Evolutionary conservation across 495 filamentous ascomycete genomes (phyloP).

Genomic region (Talaromyces liani): DNA sequence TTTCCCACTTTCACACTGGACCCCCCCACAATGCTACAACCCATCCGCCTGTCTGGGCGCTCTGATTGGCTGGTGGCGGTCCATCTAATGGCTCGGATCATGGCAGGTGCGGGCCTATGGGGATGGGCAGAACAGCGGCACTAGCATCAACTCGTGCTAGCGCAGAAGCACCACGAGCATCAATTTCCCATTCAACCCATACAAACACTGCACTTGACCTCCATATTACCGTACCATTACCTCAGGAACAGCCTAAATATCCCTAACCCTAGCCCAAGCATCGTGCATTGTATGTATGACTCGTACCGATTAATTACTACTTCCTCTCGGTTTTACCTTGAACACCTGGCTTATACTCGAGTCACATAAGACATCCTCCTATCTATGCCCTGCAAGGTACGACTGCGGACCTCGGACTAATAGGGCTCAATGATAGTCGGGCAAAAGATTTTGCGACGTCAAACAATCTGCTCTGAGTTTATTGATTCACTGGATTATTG

Average conservation of each 20-base stretch:
- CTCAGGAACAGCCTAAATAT: background rate
- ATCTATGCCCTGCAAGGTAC: background rate
- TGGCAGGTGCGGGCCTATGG: slow-evolving; percentile 7
- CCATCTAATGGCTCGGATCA: background rate
- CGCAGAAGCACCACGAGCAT: background rate
- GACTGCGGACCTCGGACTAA: background rate
- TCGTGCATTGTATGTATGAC: background rate
- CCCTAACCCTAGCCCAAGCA: too few species aligned
- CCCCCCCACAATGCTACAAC: background rate
- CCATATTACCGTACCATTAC: background rate
- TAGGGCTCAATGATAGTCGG: background rate
- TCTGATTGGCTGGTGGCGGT: background rate
- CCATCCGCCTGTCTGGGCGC: background rate
- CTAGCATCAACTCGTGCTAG: slow-evolving; percentile 6
- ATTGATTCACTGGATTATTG: background rate
- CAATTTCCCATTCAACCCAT: background rate
- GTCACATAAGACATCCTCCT: background rate
- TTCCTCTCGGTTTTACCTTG: background rate
- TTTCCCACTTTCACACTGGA: slow-evolving; percentile 4
- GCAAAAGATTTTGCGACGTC: background rate
- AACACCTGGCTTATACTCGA: background rate
- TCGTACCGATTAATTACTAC: background rate
- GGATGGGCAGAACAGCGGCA: background rate
- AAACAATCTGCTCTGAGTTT: background rate
- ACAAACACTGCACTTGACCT: background rate